Evolutionary conservation across 2,329 filamentous ascomycete genomes (phyloP), one percentile per base, ranked within the genome.

Genomic region (Stemphylium vesicarium): DNA sequence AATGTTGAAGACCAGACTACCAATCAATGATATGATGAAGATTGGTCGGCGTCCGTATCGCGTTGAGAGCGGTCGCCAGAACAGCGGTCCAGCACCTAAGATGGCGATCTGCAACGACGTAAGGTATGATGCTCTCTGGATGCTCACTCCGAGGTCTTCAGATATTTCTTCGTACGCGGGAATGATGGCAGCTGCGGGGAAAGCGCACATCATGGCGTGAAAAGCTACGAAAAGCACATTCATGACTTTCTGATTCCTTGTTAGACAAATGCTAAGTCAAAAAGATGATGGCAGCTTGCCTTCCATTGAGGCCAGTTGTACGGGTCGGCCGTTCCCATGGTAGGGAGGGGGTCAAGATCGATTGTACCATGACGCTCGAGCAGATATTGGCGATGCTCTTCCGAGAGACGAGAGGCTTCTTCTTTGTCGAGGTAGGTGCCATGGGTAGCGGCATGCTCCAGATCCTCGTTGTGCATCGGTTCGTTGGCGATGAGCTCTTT

Each of bases 131-230:
- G 82, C 76, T 2, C 71, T 70, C 45, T 83, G 81, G 1, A 86
- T 66, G 10, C 74, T 77, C 35, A 81, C 77, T 15, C 71, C 71
- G 2, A 86, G 70, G 40, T 85, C 83, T 26, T 75, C 69, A 2
- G 82, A 77, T 26, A 87, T 85, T 18, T 77, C 74, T 40, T 79
- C 77, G 62, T 82, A 86, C 4, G 82, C 83, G 2, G 81, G 80
- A 55, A 84, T 82, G 58, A 86, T 84, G 4, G 78, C 72, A 0
- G 82, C 77, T 0, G 84, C 82, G 1, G 77, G 82, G 59, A 86
- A 85, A 1, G 82, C 83, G 39, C 79, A 78, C 80, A 85, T 85
- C 70, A 81, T 81, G 24, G 82, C 81, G 51, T 86, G 82, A 63
- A 84, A 83, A 0, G 82, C 81, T 13, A 87, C 82, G 9, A 85